Percentiles rank a stretch among this genome's conserved stretches.
These are phyloP conservation scores for Thymus mandschuricus DNA, from an alignment of 257 asterid genomes.

Conservation along the genomic window DNA sequence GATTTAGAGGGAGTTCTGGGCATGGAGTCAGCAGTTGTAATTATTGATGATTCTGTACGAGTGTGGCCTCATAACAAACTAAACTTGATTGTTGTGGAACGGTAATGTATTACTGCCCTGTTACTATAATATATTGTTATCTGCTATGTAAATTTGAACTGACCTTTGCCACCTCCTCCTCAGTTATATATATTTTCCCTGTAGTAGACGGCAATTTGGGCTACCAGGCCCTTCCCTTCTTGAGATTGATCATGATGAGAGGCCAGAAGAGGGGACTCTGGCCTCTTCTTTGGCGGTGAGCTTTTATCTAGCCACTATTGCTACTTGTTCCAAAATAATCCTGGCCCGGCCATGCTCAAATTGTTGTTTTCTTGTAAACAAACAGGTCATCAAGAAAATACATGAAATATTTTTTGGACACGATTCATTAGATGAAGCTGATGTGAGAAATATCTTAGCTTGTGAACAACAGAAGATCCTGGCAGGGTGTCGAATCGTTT, in stretches of 20 bases:
- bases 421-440: conserved; percentile 78
- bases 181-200: conserved; percentile 96
- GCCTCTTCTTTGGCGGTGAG: conserved; percentile 92
- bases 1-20: conserved; percentile 98
- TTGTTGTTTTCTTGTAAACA: conserved; percentile 5
- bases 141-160: conserved; percentile 4
- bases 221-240: conserved; percentile 94
- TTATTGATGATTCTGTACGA: conserved; percentile 88
- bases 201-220: conserved; percentile 97
- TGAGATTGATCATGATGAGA: conserved; percentile 97
- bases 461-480: conserved; percentile 82
- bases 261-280: conserved; percentile 96
- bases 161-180: conserved; percentile 19
- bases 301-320: conserved; percentile 24
- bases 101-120: conserved; percentile 47
- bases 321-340: background rate
- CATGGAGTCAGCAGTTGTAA: conserved; percentile 89
- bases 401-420: conserved; percentile 73
- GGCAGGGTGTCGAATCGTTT: conserved; percentile 84
- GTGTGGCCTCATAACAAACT: conserved; percentile 96
- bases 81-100: conserved; percentile 89
- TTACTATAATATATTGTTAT: background rate
- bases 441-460: conserved; percentile 88
- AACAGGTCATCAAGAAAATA: conserved; percentile 89
- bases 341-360: background rate